Base-by-base conservation (phyloP, 2,329 filamentous ascomycete genomes). In the Fusarium pseudoanthophilum region DNA sequence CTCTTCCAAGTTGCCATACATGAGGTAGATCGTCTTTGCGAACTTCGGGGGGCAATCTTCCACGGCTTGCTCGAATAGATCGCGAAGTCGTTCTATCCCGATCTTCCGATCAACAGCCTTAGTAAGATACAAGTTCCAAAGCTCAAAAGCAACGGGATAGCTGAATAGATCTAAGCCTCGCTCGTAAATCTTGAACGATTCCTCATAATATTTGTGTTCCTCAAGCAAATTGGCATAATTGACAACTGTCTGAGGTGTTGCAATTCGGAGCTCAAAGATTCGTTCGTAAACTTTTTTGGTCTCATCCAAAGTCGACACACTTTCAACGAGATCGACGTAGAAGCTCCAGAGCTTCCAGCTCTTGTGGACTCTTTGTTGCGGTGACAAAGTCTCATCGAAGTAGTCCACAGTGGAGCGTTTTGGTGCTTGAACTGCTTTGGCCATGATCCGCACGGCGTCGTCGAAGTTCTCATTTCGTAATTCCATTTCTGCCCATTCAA, bases 331-430 rank as follows among this genome's bases (percentile, higher is more conserved):
- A 81, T 99, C 96, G 45, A 99, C 95, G 78, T 99, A 99, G 85
- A 99, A 99, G 83, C 95, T 97, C 96, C 96, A 99, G 16, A 99
- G 85, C 82, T 98, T 99, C 96, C 96, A 99, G 80, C 94, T 97
- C 87, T 99, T 99, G 85, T 99, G 96, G 7, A 99, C 93, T 71
- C 97, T 90, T 84, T 98, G 96, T 81, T 99, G 96, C 8, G 96
- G 95, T 4, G 94, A 95, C 11, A 99, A 85, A 0, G 90, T 94
- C 80, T 99, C 97, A 80, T 99, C 96, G 79, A 98, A 99, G 81
- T 98, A 99, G 84, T 99, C 96, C n/a, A 99, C 95, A 5, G 91
- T 97, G n/a, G 95, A 98, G 74, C 94, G 88, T 83, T 98, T 98
- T 0, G 96, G 95, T n/a, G 96, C 94, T 81, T 97, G 95, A 10